These are phyloP conservation scores for Huntiella savannae DNA, from an alignment of 2,329 filamentous ascomycete genomes.

Conservation along the genomic window DNA sequence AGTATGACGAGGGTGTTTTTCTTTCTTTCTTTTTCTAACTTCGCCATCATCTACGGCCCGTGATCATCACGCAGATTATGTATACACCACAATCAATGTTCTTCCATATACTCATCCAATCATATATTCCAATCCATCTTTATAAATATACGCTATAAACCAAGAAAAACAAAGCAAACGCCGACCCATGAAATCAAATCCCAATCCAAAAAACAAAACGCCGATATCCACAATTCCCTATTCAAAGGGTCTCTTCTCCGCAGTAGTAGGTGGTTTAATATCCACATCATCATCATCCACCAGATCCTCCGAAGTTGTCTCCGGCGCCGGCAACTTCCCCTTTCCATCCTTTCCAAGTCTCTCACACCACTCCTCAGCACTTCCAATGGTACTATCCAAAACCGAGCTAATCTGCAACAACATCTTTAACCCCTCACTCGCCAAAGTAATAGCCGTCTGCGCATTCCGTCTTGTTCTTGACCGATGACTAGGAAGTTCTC, in stretches of 20 bases:
- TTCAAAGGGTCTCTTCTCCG: constrained; percentile 12
- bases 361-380: constrained; percentile 82
- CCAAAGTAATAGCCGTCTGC: constrained; percentile 64
- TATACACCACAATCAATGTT: neutral
- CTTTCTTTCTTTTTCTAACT: neutral
- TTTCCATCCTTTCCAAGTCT: constrained; percentile 35
- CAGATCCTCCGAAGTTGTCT: neutral
- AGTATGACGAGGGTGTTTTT: neutral
- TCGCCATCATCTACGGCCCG: too few relatives aligned
- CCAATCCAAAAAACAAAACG: neutral
- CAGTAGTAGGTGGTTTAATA: constrained; percentile 14
- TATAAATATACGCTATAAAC: neutral
- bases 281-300: constrained; percentile 15
- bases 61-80: neutral
- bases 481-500: constrained; percentile 8
- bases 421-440: constrained; percentile 83
- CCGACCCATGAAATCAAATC: neutral
- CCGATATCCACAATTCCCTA: neutral
- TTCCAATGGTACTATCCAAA: constrained; percentile 72
- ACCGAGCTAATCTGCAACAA: constrained; percentile 79
- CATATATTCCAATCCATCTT: neutral
- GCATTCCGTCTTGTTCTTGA: constrained; percentile 30
- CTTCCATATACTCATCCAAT: neutral
- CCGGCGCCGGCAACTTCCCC: constrained; percentile 12
- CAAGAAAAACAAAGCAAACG: neutral